Conservation (phyloP, 2,329 filamentous ascomycete species). For the Geosmithia flava region DNA sequence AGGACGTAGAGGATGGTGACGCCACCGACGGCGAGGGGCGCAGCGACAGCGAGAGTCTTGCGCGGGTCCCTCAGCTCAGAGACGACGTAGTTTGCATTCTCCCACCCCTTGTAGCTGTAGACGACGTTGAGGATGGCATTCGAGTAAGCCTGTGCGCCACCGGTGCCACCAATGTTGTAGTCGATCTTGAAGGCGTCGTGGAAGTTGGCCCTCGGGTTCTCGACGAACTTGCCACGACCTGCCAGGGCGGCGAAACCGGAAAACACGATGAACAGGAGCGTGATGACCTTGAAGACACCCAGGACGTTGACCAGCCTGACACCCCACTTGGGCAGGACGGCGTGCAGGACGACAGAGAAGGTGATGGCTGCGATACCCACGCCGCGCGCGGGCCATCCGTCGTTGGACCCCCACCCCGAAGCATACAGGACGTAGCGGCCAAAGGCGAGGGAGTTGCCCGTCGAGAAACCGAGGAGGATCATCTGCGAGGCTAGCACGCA, state of each 20-base stretch:
- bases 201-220: constrained; percentile 40
- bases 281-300: constrained; percentile 46
- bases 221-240: constrained; percentile 29
- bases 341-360: constrained; percentile 40
- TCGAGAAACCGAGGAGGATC: constrained; percentile 48
- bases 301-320: constrained; percentile 46
- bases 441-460: constrained; percentile 45
- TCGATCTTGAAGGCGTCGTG: constrained; percentile 38
- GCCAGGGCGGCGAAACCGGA: constrained; percentile 45
- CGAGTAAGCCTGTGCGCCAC: constrained; percentile 39
- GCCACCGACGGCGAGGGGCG: constrained; percentile 43
- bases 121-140: constrained; percentile 46
- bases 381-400: constrained; percentile 44
- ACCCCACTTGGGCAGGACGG: constrained; percentile 41
- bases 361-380: constrained; percentile 42
- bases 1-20: constrained; percentile 50
- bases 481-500: constrained; percentile 49
- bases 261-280: constrained; percentile 49
- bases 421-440: constrained; percentile 46
- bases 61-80: constrained; percentile 42
- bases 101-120: constrained; percentile 52
- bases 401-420: constrained; percentile 28
- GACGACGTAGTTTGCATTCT: constrained; percentile 51
- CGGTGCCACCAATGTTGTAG: constrained; percentile 27
- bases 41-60: constrained; percentile 41